phyloP scores from a whole-genome alignment of 2,329 filamentous ascomycete genomes.

The Colletotrichum liaoningense region DNA sequence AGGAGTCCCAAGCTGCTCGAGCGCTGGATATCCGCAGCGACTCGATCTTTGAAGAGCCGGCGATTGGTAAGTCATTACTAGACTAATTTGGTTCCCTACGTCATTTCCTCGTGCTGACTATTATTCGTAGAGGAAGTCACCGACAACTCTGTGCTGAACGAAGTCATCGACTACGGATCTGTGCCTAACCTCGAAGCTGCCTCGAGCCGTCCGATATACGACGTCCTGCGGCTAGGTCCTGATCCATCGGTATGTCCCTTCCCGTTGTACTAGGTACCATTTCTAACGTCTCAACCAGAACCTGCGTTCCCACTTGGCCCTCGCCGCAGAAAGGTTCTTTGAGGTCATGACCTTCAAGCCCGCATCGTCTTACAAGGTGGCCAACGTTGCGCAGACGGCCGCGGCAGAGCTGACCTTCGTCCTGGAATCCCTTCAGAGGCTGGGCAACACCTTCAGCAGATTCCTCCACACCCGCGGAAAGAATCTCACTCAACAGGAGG shows the following conservation, averaged over 20 bases:
- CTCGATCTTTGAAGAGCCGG: constrained; percentile 54
- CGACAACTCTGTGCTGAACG: constrained; percentile 52
- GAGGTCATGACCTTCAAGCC: constrained; percentile 61
- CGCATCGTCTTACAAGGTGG: constrained; percentile 62
- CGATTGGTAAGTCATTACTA: constrained; percentile 55
- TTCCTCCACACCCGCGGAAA: constrained; percentile 46
- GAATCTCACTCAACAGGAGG: constrained; percentile 55
- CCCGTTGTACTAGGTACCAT: background rate
- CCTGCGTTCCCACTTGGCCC: constrained; percentile 58
- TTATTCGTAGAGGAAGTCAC: constrained; percentile 51
- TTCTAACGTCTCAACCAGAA: constrained; percentile 50
- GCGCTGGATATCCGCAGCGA: constrained; percentile 53
- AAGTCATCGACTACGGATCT: constrained; percentile 63
- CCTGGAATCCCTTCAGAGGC: constrained; percentile 52
- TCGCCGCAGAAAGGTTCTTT: constrained; percentile 64
- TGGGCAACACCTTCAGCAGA: constrained; percentile 55
- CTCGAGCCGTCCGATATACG: constrained; percentile 51
- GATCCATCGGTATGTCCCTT: constrained; percentile 57
- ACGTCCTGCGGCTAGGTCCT: constrained; percentile 62
- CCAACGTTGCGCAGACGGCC: constrained; percentile 49
- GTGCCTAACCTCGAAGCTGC: constrained; percentile 60
- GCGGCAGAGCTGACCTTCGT: constrained; percentile 58
- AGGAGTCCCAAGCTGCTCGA: constrained; percentile 60
- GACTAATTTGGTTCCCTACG: rapidly evolving
- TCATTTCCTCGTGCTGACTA: constrained; percentile 31